These are phyloP conservation scores for Amanita rubescens DNA, from an alignment of 768 basidiomycete species.

Conservation along the genomic window DNA sequence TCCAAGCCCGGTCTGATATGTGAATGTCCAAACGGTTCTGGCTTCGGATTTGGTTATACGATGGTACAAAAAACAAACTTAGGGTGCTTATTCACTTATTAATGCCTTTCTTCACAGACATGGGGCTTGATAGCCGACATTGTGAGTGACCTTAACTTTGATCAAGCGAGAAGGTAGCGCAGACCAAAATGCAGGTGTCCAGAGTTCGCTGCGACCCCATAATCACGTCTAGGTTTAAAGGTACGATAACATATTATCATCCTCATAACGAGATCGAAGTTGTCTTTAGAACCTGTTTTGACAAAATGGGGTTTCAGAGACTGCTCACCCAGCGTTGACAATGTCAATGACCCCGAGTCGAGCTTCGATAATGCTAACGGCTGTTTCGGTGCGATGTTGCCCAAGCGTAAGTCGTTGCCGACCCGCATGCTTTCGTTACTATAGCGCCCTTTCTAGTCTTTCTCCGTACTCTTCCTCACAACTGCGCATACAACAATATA, in stretches of 20 bases:
- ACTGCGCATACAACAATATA: slow-evolving; percentile 17
- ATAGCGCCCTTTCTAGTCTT: slow-evolving; percentile 12
- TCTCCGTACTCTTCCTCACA: slow-evolving; percentile 16
- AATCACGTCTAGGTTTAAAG: slow-evolving; percentile 11
- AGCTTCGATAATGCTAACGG: slow-evolving; percentile 7
- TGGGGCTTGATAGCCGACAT: slow-evolving; percentile 16
- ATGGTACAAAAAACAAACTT: slow-evolving; percentile 14
- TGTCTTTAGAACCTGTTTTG: slow-evolving; percentile 1
- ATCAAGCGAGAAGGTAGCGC: not conserved
- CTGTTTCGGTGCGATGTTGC: slow-evolving; percentile 14
- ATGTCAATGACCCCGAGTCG: too few relatives aligned
- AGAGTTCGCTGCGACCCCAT: slow-evolving; percentile 16
- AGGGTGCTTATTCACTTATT: not conserved
- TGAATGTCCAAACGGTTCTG: slow-evolving; percentile 10
- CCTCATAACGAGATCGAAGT: too few relatives aligned
- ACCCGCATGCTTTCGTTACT: not conserved
- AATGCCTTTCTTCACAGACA: slow-evolving; percentile 8
- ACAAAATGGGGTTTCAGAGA: slow-evolving; percentile 19
- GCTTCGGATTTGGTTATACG: slow-evolving; percentile 18
- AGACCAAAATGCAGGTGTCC: slow-evolving; percentile 12
- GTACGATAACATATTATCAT: not conserved
- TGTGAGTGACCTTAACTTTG: slow-evolving; percentile 5
- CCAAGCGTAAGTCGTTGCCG: slow-evolving; percentile 13
- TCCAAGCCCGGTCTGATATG: slow-evolving; percentile 14
- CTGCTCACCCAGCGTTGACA: slow-evolving; percentile 7